phyloP scores from a whole-genome alignment of 1,284 basidiomycete genomes.

The Pisolithus thermaeus region DNA sequence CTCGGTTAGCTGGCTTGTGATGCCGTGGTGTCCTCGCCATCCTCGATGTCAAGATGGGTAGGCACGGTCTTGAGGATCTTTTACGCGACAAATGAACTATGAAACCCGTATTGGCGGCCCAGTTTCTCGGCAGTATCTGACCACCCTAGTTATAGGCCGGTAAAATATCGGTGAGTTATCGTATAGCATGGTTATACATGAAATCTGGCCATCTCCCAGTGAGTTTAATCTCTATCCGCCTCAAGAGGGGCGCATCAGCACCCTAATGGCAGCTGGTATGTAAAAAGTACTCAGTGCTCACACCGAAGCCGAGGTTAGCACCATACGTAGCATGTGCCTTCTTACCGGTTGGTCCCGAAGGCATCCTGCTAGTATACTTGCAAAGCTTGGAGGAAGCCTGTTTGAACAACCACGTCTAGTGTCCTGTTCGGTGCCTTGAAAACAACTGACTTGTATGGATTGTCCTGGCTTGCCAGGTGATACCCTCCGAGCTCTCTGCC shows the following conservation, averaged over 20 bases:
- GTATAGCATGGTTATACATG: not conserved
- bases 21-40: not conserved
- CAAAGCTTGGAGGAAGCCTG: too few species aligned
- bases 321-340: slow-evolving; percentile 39
- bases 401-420: too few species aligned
- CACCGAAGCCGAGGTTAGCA: slow-evolving; percentile 41
- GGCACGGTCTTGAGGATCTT: not conserved
- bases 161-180: not conserved
- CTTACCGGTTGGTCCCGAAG: slow-evolving; percentile 38
- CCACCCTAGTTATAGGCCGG: not conserved
- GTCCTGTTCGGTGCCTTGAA: too few species aligned
- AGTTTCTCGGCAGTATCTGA: too few species aligned
- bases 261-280: not conserved
- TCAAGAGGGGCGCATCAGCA: slow-evolving; percentile 23
- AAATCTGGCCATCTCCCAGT: slow-evolving; percentile 28
- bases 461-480: too few species aligned
- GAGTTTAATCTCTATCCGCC: slow-evolving; percentile 41
- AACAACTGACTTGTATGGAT: slow-evolving; percentile 26
- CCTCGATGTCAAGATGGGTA: not conserved
- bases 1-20: slow-evolving; percentile 36
- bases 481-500: too few species aligned
- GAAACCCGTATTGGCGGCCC: too few species aligned
- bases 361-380: too few species aligned
- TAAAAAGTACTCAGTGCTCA: slow-evolving; percentile 22
- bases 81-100: not conserved